These are phyloP conservation scores for Hericium alpestre DNA, from an alignment of 768 basidiomycete genomes.

Conservation along the genomic window DNA sequence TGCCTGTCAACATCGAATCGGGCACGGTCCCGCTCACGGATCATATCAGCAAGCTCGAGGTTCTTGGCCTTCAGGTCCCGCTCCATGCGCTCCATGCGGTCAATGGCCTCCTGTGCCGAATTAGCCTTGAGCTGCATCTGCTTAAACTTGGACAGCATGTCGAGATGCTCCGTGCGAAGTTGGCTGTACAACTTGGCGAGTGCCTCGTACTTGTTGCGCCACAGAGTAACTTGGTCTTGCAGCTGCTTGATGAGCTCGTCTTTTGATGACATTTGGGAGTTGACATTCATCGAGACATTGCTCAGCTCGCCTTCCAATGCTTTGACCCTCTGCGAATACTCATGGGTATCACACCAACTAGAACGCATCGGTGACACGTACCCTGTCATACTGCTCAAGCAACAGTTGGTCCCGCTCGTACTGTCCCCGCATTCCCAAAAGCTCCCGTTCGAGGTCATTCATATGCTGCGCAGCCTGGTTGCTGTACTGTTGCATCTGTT, in stretches of 20 bases:
- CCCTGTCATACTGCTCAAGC: slow-evolving; percentile 93
- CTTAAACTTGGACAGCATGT: slow-evolving; percentile 95
- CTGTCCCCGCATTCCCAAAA: slow-evolving; percentile 89
- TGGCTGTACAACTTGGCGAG: slow-evolving; percentile 98
- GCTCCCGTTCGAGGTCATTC: slow-evolving; percentile 78
- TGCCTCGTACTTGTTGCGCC: slow-evolving; percentile 98
- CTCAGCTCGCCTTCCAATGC: slow-evolving; percentile 83
- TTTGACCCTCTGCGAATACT: slow-evolving; percentile 69
- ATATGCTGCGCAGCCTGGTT: slow-evolving; percentile 69
- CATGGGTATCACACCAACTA: slow-evolving; percentile 1
- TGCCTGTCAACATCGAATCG: slow-evolving; percentile 91
- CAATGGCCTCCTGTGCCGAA: slow-evolving; percentile 95
- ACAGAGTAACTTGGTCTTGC: slow-evolving; percentile 91
- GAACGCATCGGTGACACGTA: slow-evolving; percentile 28
- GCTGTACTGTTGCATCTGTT: slow-evolving; percentile 73
- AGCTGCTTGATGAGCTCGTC: slow-evolving; percentile 93
- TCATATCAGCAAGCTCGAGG: slow-evolving; percentile 96
- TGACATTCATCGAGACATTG: slow-evolving; percentile 64
- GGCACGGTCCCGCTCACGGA: slow-evolving; percentile 91
- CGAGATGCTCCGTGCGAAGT: slow-evolving; percentile 91
- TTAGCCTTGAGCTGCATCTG: slow-evolving; percentile 96
- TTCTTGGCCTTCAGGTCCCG: slow-evolving; percentile 98
- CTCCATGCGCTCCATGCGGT: slow-evolving; percentile 99
- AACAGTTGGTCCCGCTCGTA: slow-evolving; percentile 97
- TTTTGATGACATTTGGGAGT: slow-evolving; percentile 80